Conservation (phyloP, 228 moss, liverwort and hornwort genomes). For the Sphagnum magellanicum region DNA sequence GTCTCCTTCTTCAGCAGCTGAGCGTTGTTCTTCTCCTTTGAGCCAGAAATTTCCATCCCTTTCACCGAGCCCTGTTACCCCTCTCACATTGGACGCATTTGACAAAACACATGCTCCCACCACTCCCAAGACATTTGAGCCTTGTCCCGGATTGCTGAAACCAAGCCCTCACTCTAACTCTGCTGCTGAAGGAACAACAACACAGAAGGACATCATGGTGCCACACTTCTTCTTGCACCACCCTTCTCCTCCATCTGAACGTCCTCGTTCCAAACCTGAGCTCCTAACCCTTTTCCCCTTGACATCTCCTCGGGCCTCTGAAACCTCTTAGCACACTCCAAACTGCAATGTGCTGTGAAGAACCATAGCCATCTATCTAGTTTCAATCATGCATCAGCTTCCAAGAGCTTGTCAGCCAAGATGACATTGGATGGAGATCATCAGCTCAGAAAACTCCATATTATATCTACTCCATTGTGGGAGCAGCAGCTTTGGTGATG, state of each 20-base stretch:
- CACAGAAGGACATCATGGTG: constrained; percentile 14
- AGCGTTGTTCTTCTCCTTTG: constrained; percentile 17
- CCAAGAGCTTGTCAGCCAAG: too few species aligned
- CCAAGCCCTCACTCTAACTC: not conserved
- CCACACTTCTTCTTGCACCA: constrained; percentile 29
- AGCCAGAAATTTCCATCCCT: constrained; percentile 39
- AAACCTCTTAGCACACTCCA: constrained; percentile 24
- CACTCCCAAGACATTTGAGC: constrained; percentile 42
- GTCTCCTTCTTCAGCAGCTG: constrained; percentile 31
- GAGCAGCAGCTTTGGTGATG: too few species aligned
- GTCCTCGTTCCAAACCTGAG: constrained; percentile 43
- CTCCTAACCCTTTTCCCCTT: constrained; percentile 46
- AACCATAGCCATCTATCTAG: too few species aligned
- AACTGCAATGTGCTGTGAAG: too few species aligned
- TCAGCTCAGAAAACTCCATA: too few species aligned
- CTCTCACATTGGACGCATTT: constrained; percentile 40
- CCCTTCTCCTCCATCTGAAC: constrained; percentile 17
- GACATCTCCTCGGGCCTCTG: constrained; percentile 43
- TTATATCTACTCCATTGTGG: too few species aligned
- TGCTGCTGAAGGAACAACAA: constrained; percentile 2
- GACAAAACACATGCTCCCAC: constrained; percentile 48
- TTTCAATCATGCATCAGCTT: too few species aligned
- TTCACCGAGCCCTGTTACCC: constrained; percentile 50
- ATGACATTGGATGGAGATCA: too few species aligned
- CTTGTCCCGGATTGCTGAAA: constrained; percentile 9